Conservation (phyloP, 2,329 filamentous ascomycete species). For the Fonsecaea pugnacius region DNA sequence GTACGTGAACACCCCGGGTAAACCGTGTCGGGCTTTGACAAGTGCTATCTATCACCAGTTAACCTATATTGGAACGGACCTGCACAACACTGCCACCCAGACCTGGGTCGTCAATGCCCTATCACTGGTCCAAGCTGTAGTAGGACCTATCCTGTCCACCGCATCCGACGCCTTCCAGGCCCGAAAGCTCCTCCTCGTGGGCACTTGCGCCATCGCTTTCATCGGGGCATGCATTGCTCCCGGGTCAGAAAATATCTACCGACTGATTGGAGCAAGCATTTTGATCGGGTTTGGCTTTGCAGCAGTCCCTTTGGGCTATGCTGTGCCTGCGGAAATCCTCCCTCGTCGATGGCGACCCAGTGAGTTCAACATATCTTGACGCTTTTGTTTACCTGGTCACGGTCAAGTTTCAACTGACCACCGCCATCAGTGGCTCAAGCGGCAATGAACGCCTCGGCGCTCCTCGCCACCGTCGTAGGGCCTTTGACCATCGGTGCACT, state of each 20-base stretch:
- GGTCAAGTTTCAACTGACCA: background rate
- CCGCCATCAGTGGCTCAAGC: constrained; percentile 24
- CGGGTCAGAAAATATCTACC: constrained; percentile 19
- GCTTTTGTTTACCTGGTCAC: background rate
- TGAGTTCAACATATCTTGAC: constrained; percentile 10
- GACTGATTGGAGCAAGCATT: constrained; percentile 22
- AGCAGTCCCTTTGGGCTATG: constrained; percentile 15
- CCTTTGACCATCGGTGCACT: constrained; percentile 26
- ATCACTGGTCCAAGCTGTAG: constrained; percentile 17
- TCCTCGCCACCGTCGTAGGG: constrained; percentile 1
- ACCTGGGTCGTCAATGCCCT: constrained; percentile 23
- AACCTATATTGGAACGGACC: constrained; percentile 18
- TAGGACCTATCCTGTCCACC: constrained; percentile 18
- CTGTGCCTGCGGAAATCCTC: constrained; percentile 23
- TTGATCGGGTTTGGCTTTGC: constrained; percentile 23
- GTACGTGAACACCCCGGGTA: constrained; percentile 2
- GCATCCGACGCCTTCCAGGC: constrained; percentile 27
- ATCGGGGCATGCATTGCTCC: constrained; percentile 26
- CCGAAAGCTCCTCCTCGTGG: constrained; percentile 21
- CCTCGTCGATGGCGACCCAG: constrained; percentile 26
- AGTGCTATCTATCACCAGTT: constrained; percentile 4
- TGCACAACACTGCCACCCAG: constrained; percentile 1
- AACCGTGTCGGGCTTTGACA: background rate
- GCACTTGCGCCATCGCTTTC: constrained; percentile 14
- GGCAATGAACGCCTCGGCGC: constrained; percentile 13